Conservation (phyloP, 345 rosid genomes). For the Microthlaspi erraticum region DNA sequence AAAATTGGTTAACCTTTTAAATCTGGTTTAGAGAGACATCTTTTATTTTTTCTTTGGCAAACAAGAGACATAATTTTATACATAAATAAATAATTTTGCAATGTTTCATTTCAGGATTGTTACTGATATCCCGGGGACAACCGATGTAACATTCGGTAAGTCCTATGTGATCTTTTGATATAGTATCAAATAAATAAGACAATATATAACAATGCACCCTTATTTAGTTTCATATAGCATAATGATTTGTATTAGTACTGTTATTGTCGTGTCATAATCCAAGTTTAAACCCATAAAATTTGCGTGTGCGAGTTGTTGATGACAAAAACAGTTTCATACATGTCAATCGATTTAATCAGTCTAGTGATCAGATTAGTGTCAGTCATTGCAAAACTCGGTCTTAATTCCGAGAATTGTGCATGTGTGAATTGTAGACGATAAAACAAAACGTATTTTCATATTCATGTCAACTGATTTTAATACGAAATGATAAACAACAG, state of each 20-base stretch:
- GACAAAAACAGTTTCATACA: background rate
- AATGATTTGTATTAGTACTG: background rate
- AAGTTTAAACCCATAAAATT: background rate
- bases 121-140: conserved; percentile 96
- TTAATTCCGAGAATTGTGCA: background rate
- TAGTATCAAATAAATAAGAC: background rate
- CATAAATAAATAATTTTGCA: conserved; percentile 25
- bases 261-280: background rate
- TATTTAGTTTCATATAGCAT: background rate
- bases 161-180: background rate
- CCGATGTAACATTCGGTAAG: conserved; percentile 91
- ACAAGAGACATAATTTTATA: background rate
- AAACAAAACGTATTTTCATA: background rate
- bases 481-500: conserved; percentile 41
- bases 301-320: background rate
- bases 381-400: background rate
- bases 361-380: background rate
- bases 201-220: background rate
- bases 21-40: too few relatives aligned
- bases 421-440: background rate
- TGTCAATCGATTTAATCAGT: too few relatives aligned
- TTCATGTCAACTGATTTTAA: conserved; percentile 2
- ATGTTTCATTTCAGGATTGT: conserved; percentile 66
- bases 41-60: background rate
- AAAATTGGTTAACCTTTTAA: too few relatives aligned